Evolutionary conservation across 192 early-diverging fungal genomes (phyloP).

Genomic region (Backusella circina): DNA sequence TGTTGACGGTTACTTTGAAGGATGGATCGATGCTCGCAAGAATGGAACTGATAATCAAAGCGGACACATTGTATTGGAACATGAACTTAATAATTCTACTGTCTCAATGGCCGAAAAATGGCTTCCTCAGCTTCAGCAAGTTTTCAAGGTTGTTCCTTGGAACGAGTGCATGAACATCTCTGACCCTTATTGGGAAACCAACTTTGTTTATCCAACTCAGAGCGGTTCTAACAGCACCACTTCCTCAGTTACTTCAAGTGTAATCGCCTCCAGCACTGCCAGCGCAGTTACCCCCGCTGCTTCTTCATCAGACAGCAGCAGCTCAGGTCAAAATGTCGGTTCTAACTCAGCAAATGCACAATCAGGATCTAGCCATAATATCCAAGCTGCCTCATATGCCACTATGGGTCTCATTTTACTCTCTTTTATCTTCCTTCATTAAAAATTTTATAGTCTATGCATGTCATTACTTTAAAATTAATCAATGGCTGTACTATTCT

Average conservation of each 20-base stretch:
- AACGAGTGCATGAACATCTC: slow-evolving; percentile 32
- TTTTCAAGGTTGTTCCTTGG: slow-evolving; percentile 35
- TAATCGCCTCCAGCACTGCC: background rate
- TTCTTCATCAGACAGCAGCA: background rate
- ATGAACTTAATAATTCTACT: slow-evolving; percentile 40
- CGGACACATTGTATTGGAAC: slow-evolving; percentile 40
- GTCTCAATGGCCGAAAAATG: slow-evolving; percentile 40
- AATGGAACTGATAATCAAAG: slow-evolving; percentile 19
- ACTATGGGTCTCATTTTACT: background rate
- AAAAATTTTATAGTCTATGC: background rate
- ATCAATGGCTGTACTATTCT: background rate
- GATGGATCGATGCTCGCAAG: slow-evolving; percentile 22
- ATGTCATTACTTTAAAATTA: background rate
- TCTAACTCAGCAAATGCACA: background rate
- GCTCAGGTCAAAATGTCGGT: background rate
- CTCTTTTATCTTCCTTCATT: background rate
- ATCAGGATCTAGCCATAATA: background rate
- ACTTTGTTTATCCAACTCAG: slow-evolving; percentile 27
- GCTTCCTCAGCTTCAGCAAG: slow-evolving; percentile 36
- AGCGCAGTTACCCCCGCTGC: background rate
- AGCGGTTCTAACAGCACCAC: background rate
- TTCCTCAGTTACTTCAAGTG: background rate
- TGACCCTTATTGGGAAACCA: slow-evolving; percentile 35
- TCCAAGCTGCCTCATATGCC: background rate
- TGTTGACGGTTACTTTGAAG: slow-evolving; percentile 24